Evolutionary conservation across 1,284 basidiomycete species (phyloP).

Genomic region (Boletus semigastroideus): DNA sequence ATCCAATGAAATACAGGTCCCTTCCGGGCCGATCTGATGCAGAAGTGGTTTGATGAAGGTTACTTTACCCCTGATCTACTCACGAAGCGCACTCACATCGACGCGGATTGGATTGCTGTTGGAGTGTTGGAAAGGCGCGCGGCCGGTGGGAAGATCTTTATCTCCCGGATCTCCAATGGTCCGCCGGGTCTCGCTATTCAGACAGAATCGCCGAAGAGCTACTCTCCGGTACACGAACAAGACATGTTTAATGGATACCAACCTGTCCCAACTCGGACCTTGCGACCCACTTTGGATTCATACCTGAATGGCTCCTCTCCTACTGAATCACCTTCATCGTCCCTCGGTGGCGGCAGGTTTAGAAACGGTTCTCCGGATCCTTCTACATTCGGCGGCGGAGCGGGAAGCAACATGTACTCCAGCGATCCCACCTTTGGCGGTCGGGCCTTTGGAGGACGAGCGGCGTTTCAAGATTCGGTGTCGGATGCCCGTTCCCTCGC

Average conservation of each 20-base stretch:
- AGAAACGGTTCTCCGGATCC: conserved; percentile 68
- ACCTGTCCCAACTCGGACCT: conserved; percentile 57
- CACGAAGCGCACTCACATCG: conserved; percentile 74
- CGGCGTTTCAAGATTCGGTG: conserved; percentile 35
- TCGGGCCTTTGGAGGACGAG: conserved; percentile 34
- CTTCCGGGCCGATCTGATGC: conserved; percentile 90
- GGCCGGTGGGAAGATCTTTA: conserved; percentile 59
- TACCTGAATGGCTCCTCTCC: conserved; percentile 53
- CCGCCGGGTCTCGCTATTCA: conserved; percentile 57
- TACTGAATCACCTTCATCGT: conserved; percentile 69
- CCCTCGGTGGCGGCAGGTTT: conserved; percentile 61
- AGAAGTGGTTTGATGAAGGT: conserved; percentile 91
- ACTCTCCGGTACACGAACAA: conserved; percentile 38
- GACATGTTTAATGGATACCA: conserved; percentile 53
- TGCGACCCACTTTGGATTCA: conserved; percentile 61
- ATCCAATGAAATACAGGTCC: conserved; percentile 59
- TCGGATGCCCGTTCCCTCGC: conserved; percentile 38
- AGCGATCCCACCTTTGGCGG: conserved; percentile 35
- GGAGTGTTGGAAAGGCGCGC: conserved; percentile 54
- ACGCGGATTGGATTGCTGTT: conserved; percentile 65
- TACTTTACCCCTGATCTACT: conserved; percentile 89
- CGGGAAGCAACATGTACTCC: conserved; percentile 39
- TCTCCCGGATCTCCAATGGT: conserved; percentile 47
- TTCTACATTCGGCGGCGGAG: conserved; percentile 51
- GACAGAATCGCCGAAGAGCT: conserved; percentile 42